Percentiles rank a stretch among this genome's conserved stretches.
phyloP scores from a whole-genome alignment of 1,284 basidiomycete species.

The Macrocystidia cucumis region DNA sequence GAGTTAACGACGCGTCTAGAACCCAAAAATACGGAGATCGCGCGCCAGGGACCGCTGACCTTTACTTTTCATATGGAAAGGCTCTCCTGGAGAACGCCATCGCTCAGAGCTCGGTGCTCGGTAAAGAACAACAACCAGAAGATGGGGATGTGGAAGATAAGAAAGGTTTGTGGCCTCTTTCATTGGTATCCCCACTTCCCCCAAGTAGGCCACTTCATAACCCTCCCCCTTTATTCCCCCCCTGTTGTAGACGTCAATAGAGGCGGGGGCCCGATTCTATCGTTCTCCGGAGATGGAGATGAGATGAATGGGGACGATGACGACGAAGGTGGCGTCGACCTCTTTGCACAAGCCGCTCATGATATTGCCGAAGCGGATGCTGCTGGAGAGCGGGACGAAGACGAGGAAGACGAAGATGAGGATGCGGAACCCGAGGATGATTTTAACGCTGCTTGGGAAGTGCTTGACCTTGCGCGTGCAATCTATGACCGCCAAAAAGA shows the following conservation, averaged over 20 bases:
- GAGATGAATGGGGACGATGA: conserved; percentile 36
- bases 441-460: conserved; percentile 93
- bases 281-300: conserved; percentile 70
- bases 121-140: conserved; percentile 65
- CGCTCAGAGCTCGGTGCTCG: conserved; percentile 72
- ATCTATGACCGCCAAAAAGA: conserved; percentile 67
- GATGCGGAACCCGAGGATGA: conserved; percentile 83
- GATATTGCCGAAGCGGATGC: conserved; percentile 34
- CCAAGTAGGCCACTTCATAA: neutral
- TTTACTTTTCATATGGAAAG: conserved; percentile 83
- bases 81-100: conserved; percentile 87
- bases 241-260: conserved; percentile 17
- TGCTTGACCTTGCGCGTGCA: conserved; percentile 79
- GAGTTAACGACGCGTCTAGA: conserved; percentile 31
- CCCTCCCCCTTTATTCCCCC: conserved; percentile 4
- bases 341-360: conserved; percentile 49
- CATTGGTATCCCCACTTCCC: neutral
- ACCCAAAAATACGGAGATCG: conserved; percentile 67
- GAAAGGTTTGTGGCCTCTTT: conserved; percentile 23
- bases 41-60: conserved; percentile 70
- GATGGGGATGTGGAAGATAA: conserved; percentile 41
- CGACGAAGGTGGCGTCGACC: conserved; percentile 42
- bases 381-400: conserved; percentile 28
- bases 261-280: conserved; percentile 53
- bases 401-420: conserved; percentile 47